phyloP scores from a whole-genome alignment of 768 basidiomycete genomes.

The Suillus cothurnatus region DNA sequence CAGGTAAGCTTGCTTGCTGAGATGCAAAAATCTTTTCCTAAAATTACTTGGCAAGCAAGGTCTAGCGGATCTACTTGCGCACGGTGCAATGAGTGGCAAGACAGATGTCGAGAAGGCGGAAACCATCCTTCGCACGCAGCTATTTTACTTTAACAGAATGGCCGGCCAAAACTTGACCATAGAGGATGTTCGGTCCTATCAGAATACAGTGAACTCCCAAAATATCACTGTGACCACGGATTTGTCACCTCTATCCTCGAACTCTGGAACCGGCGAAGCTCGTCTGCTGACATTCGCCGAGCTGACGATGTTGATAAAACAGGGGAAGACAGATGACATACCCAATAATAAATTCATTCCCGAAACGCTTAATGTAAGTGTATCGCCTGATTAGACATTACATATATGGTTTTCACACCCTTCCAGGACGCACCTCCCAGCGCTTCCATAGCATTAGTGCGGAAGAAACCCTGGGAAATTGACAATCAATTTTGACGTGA shows the following conservation, averaged over 20 bases:
- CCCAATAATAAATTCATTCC: constrained; percentile 80
- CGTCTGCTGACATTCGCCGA: constrained; percentile 64
- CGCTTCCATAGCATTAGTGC: constrained; percentile 47
- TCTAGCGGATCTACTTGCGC: constrained; percentile 55
- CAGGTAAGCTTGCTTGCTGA: constrained; percentile 45
- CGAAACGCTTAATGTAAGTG: constrained; percentile 62
- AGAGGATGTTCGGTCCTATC: constrained; percentile 27
- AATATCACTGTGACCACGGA: neutral
- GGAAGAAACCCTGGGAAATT: constrained; percentile 74
- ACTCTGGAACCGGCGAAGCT: constrained; percentile 31
- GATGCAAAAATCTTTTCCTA: constrained; percentile 10
- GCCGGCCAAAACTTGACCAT: constrained; percentile 29
- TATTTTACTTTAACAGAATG: constrained; percentile 75
- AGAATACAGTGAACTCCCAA: constrained; percentile 15
- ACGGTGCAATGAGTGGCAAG: constrained; percentile 38
- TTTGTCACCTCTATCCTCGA: constrained; percentile 13
- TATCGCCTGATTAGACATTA: constrained; percentile 5
- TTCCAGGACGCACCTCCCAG: constrained; percentile 58
- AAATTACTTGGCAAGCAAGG: constrained; percentile 55
- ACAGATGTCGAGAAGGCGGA: constrained; percentile 46
- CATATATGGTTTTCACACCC: constrained; percentile 5
- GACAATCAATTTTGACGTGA: constrained; percentile 19
- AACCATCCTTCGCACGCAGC: constrained; percentile 51
- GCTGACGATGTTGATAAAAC: constrained; percentile 68
- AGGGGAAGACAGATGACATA: constrained; percentile 71